Evolutionary conservation across 208 protist species (phyloP), one percentile per base, ranked within the genome.

Genomic region (Borovskyia barvae): DNA sequence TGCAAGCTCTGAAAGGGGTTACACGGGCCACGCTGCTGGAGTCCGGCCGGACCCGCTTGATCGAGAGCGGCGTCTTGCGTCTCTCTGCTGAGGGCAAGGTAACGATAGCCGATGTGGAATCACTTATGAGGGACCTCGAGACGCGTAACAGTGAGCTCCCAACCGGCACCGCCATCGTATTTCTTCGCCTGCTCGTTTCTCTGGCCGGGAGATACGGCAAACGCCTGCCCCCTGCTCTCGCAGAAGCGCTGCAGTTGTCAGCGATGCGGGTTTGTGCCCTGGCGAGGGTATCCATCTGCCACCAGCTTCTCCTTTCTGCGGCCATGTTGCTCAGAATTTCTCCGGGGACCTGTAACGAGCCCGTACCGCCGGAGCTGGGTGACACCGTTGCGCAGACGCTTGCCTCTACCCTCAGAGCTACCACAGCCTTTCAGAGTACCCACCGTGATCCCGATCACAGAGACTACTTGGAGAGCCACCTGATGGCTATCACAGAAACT

Each of bases 111-210:
- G 30, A 12, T 30, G 28, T 61, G 22, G 28, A 20, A 0, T 4
- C 17, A 0, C 24, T 70, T 12, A 42, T 62, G 45, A 20, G 25
- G n/a, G 5, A 32, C 7, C 5, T 45, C 14, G 24, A 14, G 46
- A n/a, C 12, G 37, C 47, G 37, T 2, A 12, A 22, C 6, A 14
- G 12, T 7, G 29, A 17, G 12, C 47, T 70, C 0, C 45, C 63
- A 2, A 57, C 63, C 17, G 63, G 63, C 15, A 43, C 63, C 7
- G 63, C 63, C 11, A 32, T 35, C 6, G 63, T 55, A 20, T 25
- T 70, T 9, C 15, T 70, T 29, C 63, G 29, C 2, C 29, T 52
- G 30, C 39, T 70, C 8, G 39, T 70, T 3, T 28, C 14, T 15
- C 30, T 55, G 0, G 41, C 14, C 22, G 46, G 47, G 2, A 28